Conservation (phyloP, 1,284 basidiomycete genomes). For the Lignosus rhinocerotis region DNA sequence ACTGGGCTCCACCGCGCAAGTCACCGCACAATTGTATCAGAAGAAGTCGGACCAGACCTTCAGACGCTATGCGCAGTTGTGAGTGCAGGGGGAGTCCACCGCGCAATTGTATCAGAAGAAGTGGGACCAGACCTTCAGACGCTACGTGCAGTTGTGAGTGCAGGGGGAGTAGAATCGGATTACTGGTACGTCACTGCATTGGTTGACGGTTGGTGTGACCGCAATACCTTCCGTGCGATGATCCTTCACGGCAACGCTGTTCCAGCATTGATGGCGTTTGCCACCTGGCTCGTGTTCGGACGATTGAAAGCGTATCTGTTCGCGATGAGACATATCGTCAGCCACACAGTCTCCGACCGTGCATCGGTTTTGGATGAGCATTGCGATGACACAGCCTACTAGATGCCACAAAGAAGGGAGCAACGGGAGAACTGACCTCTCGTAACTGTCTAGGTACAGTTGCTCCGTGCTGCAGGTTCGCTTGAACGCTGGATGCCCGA, state of each 20-base stretch:
- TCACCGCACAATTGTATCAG: no score
- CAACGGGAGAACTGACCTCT: slow-evolving; percentile 45
- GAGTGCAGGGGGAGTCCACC: no score
- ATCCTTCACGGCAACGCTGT: slow-evolving; percentile 52
- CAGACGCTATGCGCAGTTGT: no score
- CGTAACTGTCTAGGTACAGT: slow-evolving; percentile 78
- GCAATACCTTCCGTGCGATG: neutral
- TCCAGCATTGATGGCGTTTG: slow-evolving; percentile 69
- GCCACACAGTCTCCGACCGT: slow-evolving; percentile 1
- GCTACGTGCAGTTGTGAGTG: no score
- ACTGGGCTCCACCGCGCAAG: no score
- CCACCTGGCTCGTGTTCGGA: slow-evolving; percentile 72
- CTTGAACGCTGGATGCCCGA: slow-evolving; percentile 65
- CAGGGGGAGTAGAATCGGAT: no score
- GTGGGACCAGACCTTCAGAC: no score
- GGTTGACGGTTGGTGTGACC: neutral
- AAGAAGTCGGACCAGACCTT: no score
- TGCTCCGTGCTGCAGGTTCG: slow-evolving; percentile 71
- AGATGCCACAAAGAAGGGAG: neutral
- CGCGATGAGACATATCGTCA: neutral
- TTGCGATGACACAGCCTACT: neutral
- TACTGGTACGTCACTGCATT: neutral
- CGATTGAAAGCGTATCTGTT: slow-evolving; percentile 70
- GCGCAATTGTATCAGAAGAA: no score
- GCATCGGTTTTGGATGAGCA: neutral